These are phyloP conservation scores for Ophiostoma tasmaniense DNA, from an alignment of 2,329 filamentous ascomycete species.

Conservation along the genomic window DNA sequence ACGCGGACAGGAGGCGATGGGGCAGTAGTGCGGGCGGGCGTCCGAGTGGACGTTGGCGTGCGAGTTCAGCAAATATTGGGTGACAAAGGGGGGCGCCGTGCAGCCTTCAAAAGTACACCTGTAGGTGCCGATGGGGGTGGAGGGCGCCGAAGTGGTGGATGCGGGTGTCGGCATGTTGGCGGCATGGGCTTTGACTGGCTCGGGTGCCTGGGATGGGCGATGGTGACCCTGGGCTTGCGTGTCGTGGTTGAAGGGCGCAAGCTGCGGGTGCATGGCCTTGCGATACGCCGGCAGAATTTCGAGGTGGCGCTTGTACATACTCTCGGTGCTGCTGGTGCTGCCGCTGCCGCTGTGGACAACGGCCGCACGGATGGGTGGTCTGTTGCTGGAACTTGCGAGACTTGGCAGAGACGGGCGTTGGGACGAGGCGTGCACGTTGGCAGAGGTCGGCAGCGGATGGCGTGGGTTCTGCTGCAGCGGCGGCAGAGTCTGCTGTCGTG, in stretches of 20 bases:
- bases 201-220: not conserved
- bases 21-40: conserved; percentile 56
- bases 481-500: conserved; percentile 38
- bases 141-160: not conserved
- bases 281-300: not conserved
- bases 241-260: not conserved
- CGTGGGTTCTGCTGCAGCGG: not conserved
- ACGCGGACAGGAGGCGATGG: conserved; percentile 53
- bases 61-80: conserved; percentile 68
- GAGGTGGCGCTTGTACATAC: not conserved
- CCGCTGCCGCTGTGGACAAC: not conserved
- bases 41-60: conserved; percentile 66
- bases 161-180: not conserved
- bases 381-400: not conserved
- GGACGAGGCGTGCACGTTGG: not conserved
- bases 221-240: not conserved
- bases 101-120: conserved; percentile 56
- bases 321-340: not conserved
- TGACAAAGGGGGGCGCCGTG: conserved; percentile 65
- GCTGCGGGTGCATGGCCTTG: not conserved
- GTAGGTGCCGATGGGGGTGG: conserved; percentile 36
- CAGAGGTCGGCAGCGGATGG: not conserved
- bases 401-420: not conserved
- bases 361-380: not conserved
- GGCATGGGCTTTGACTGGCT: not conserved